These are phyloP conservation scores for Thelephora terrestris DNA, from an alignment of 1,284 basidiomycete genomes.

Conservation along the genomic window DNA sequence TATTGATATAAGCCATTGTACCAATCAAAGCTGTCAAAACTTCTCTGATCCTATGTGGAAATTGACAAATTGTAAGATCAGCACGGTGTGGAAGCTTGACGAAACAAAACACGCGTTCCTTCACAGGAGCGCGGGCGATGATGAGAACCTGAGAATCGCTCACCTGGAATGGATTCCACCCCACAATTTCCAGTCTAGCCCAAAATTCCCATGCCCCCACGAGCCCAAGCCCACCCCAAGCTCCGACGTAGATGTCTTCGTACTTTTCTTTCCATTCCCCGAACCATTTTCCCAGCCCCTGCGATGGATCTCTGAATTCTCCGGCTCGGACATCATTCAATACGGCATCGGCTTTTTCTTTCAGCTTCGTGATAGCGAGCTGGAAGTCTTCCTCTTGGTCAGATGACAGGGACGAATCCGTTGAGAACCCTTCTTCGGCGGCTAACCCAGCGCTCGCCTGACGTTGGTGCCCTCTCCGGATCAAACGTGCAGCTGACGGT, in stretches of 20 bases:
- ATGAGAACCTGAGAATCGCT: slow-evolving; percentile 15
- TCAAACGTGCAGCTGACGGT: slow-evolving; percentile 43
- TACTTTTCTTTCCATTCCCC: slow-evolving; percentile 71
- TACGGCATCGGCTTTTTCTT: slow-evolving; percentile 40
- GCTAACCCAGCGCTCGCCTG: slow-evolving; percentile 15
- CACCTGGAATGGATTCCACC: slow-evolving; percentile 84
- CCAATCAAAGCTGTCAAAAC: slow-evolving; percentile 78
- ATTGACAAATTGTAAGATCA: slow-evolving; percentile 9
- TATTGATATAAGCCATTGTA: slow-evolving; percentile 72
- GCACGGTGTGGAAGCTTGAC: no score
- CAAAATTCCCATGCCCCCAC: slow-evolving; percentile 96
- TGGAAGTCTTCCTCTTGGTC: slow-evolving; percentile 64
- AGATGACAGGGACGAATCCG: slow-evolving; percentile 64
- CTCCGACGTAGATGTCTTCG: slow-evolving; percentile 75
- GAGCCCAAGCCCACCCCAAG: slow-evolving; percentile 84
- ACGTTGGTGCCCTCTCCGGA: slow-evolving; percentile 36
- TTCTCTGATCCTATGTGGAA: slow-evolving; percentile 37
- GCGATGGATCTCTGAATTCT: slow-evolving; percentile 77
- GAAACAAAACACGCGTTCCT: no score
- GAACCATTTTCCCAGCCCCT: slow-evolving; percentile 66
- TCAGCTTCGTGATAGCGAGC: slow-evolving; percentile 50
- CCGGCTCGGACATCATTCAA: slow-evolving; percentile 81
- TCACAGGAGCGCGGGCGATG: background rate
- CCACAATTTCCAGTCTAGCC: slow-evolving; percentile 76
- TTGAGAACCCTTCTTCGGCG: slow-evolving; percentile 75